phyloP scores from a whole-genome alignment of 148 eudicot genomes.

The Camellia lanceoleosa region DNA sequence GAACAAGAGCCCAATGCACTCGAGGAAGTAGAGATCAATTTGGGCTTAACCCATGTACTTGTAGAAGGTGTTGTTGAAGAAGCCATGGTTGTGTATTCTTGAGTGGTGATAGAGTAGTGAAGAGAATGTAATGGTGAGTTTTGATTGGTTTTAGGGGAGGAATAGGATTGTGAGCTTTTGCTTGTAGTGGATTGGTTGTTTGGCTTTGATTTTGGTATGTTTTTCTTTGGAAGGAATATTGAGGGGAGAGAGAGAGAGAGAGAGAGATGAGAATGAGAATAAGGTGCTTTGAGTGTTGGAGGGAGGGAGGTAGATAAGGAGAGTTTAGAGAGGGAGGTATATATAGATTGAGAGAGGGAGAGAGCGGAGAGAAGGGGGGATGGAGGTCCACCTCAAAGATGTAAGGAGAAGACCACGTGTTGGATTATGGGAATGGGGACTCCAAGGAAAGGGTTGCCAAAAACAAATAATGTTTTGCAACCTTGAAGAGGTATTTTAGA shows the following conservation, averaged over 20 bases:
- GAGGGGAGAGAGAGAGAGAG: slow-evolving; percentile 4
- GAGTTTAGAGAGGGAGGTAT: slow-evolving; percentile 8
- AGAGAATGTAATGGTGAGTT: neutral
- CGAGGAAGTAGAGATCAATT: neutral
- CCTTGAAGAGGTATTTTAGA: too few species aligned
- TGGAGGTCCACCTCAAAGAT: neutral
- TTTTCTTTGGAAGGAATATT: too few species aligned
- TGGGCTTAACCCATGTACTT: slow-evolving; percentile 22
- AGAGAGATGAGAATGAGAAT: neutral
- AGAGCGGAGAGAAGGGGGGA: too few species aligned
- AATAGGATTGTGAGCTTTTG: neutral
- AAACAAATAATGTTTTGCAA: too few species aligned
- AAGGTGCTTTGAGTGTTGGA: too few species aligned
- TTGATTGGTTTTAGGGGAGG: neutral
- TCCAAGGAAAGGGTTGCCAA: too few species aligned
- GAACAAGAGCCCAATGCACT: slow-evolving; percentile 10
- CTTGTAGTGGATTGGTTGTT: neutral
- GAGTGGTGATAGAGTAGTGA: too few species aligned
- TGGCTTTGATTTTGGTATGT: too few species aligned
- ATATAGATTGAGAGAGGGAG: too few species aligned
- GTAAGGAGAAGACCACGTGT: slow-evolving; percentile 27
- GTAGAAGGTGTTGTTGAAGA: neutral
- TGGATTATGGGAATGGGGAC: neutral
- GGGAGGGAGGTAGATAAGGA: slow-evolving; percentile 19
- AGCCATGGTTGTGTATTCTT: slow-evolving; percentile 22